Conservation (phyloP, 1,139 yeast genomes). For the Debaryomyces sp. region DNA sequence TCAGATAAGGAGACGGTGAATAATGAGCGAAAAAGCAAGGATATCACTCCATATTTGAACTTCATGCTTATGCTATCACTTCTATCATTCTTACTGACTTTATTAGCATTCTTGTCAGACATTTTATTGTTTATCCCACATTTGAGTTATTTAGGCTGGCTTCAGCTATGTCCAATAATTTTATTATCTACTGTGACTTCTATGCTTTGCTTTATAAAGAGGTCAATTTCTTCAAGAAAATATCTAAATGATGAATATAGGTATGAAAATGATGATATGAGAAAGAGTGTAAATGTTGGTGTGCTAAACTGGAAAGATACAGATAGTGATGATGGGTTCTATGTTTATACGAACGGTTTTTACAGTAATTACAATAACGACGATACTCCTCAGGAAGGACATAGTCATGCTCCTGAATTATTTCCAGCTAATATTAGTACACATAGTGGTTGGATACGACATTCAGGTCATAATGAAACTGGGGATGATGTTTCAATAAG, state of each 20-base stretch:
- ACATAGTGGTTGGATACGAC: slow-evolving; percentile 25
- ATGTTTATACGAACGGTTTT: slow-evolving; percentile 50
- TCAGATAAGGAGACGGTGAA: neutral
- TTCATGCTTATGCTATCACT: slow-evolving; percentile 37
- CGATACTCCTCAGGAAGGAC: slow-evolving; percentile 9
- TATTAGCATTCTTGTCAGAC: slow-evolving; percentile 46
- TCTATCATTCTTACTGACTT: slow-evolving; percentile 38
- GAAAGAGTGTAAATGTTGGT: slow-evolving; percentile 26
- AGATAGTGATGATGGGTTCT: slow-evolving; percentile 50
- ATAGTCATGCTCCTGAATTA: neutral
- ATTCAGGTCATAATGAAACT: slow-evolving; percentile 18
- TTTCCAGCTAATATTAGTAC: slow-evolving; percentile 12
- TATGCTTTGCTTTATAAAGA: slow-evolving; percentile 43
- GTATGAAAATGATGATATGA: slow-evolving; percentile 42
- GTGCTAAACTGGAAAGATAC: slow-evolving; percentile 29
- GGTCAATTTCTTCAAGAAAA: slow-evolving; percentile 40
- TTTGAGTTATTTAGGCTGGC: slow-evolving; percentile 47
- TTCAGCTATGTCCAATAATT: slow-evolving; percentile 44
- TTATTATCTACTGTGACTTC: slow-evolving; percentile 38
- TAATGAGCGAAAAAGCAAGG: slow-evolving; percentile 14
- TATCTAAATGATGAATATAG: slow-evolving; percentile 36
- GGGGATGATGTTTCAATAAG: slow-evolving; percentile 21
- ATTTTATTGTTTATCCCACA: slow-evolving; percentile 44
- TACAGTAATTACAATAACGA: slow-evolving; percentile 25
- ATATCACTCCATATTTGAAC: slow-evolving; percentile 33